Base-by-base conservation (phyloP, 108 stramenopile species). In the Aurantiochytrium sp. region DNA sequence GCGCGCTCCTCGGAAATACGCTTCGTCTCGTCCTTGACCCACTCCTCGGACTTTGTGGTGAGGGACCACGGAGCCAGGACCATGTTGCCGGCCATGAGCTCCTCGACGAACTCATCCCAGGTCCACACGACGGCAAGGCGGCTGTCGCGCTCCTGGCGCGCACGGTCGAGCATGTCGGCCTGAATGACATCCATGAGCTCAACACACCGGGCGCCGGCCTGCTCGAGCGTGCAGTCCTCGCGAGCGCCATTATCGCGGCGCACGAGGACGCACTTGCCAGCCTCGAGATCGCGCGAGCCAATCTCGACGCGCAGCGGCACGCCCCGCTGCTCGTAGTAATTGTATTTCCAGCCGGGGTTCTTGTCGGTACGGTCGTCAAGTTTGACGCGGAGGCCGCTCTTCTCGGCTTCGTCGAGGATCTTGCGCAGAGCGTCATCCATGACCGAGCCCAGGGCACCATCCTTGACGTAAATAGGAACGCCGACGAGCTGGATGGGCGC, bases 321-420 rank as follows among this genome's bases (percentile, higher is more conserved):
- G 88, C 98, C 99, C 93, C 99, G 99, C 92, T 98, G 98, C 93
- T 99, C 99, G 98, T 98, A 99, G 89, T 99, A 98, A 88, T 97
- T 97, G 92, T 97, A 99, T 94, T 99, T 99, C 98, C 98, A 99
- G 25, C 98, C 99, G 51, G 98, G 97, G 60, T 97, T 98, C 94
- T 99, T 98, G 92, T 98, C 96, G 71, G 72, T 73, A 29, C 99
- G 95, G 93, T 96, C 96, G 90, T 99, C 99, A 60, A 95, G 94
- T 88, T 98, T 96, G 87, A 94, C 96, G 29, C 99, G 95, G 43
- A 99, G 88, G 88, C 94, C 95, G 58, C 92, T 89, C 3, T 90
- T 91, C 60, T 94, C 87, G 91, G 97, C 91, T 4, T 28, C 8
- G 21, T 35, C 89, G 42, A 58, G 47, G 28, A 88, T 44, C 42